phyloP scores from a whole-genome alignment of 2,329 filamentous ascomycete genomes.

The Colletotrichum echinochloae region DNA sequence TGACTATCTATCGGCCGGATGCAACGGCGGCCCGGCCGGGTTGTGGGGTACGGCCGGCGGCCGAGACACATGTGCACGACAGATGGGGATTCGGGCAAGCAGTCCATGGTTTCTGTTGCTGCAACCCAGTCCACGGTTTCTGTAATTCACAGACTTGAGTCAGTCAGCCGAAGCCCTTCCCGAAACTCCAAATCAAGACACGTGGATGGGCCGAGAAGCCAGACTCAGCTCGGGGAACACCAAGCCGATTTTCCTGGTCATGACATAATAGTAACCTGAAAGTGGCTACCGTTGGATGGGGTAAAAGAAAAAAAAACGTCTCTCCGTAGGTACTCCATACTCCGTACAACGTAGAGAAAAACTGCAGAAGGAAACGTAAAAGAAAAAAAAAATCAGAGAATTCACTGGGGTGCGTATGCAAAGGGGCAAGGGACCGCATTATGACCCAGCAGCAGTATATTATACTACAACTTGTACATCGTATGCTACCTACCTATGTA shows the following conservation, averaged over 20 bases:
- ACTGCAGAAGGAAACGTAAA: neutral
- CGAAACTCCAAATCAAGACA: neutral
- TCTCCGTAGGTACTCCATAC: neutral
- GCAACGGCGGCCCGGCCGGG: neutral
- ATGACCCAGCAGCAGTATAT: too few relatives aligned
- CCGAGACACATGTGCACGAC: neutral
- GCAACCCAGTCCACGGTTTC: neutral
- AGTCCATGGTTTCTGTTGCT: too few relatives aligned
- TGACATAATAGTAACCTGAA: slow-evolving; percentile 35
- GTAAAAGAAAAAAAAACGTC: too few relatives aligned
- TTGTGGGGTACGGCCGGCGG: neutral
- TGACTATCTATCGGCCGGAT: too few relatives aligned
- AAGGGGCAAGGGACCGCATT: neutral
- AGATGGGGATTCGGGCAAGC: neutral
- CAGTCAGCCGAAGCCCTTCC: neutral
- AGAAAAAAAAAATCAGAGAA: slow-evolving; percentile 7
- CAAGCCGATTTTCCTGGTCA: slow-evolving; percentile 4
- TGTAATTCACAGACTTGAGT: neutral
- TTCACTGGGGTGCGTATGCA: neutral
- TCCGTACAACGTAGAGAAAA: neutral
- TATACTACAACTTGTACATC: too few relatives aligned
- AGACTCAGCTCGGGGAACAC: slow-evolving; percentile 26
- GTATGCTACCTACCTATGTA: too few relatives aligned
- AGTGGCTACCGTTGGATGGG: slow-evolving; percentile 19
- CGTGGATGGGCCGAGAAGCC: neutral